Evolutionary conservation across 352 stramenopile species (phyloP), one percentile per base, ranked within the genome.

Genomic region (Phytopythium vexans): DNA sequence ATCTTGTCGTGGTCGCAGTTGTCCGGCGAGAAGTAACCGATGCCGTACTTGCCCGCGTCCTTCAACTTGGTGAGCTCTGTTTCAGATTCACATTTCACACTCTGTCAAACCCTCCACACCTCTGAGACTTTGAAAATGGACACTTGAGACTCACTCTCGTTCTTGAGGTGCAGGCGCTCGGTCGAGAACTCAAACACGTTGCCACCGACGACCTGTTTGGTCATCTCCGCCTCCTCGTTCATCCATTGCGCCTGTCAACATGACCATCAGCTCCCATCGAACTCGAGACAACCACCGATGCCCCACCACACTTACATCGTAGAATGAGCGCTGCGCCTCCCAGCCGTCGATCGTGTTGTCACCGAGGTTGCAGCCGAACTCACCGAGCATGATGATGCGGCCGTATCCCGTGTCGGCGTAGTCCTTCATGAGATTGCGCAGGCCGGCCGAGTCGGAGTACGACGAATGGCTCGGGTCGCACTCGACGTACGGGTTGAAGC

Each of bases 161-260:
- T 74, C 8, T 58, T 44, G 8, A 66, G 54, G 45, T 92, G 88
- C 49, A 68, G 60, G 36, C 82, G 57, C 48, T 88, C 78, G 6
- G 70, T 84, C 9, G 69, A 73, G 55, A 86, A 91, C 58, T 89
- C 78, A 42, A 89, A 91, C 33, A 86, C 78, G 58, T 86, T 88
- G 56, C 81, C 78, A 16, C 78, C 81, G 3, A 87, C 68, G 39
- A 89, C 74, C 44, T 84, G 69, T 21, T 72, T 54, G 0, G 67
- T 88, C 77, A 91, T 87, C 8, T 76, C 72, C 33, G 66, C 60
- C 60, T 88, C 77, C 16, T 77, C 66, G 54, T 89, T 91, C 77
- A 91, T 89, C 76, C 78, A 89, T 44, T 82, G 82, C 10, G 77
- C 74, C 57, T 74, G 31, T 9, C 15, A 43, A n/a, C 33, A 53